Evolutionary conservation across 192 early-diverging fungal genomes (phyloP).

Genomic region (Rhizoclosmatium globosum): DNA sequence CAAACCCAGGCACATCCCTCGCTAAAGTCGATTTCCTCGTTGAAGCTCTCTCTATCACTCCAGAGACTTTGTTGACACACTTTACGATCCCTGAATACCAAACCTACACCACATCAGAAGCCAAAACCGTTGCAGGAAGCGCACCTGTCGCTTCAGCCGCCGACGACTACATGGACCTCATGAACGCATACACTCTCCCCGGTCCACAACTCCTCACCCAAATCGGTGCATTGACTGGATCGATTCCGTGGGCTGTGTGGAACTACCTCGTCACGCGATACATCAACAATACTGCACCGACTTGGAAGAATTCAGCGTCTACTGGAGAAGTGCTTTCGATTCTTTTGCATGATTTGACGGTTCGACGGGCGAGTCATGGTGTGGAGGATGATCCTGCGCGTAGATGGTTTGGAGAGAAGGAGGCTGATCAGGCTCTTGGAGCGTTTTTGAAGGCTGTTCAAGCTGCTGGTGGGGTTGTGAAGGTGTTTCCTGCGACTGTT

Average conservation of each 20-base stretch:
- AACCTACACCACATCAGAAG: neutral
- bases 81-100: neutral
- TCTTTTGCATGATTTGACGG: slow-evolving; percentile 20
- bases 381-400: neutral
- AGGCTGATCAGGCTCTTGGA: slow-evolving; percentile 22
- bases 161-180: slow-evolving; percentile 30
- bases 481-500: slow-evolving; percentile 7
- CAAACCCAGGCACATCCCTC: neutral
- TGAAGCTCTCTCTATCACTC: slow-evolving; percentile 6
- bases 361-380: neutral
- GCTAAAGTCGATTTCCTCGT: slow-evolving; percentile 7
- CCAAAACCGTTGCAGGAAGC: neutral
- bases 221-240: slow-evolving; percentile 1
- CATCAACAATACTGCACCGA: neutral
- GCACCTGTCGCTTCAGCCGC: neutral
- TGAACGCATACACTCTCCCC: slow-evolving; percentile 12
- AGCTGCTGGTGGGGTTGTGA: neutral
- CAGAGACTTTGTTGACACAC: slow-evolving; percentile 6
- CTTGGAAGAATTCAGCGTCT: neutral
- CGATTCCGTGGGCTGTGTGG: slow-evolving; percentile 30
- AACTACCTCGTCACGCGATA: slow-evolving; percentile 24
- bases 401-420: slow-evolving; percentile 36
- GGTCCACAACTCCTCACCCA: slow-evolving; percentile 22
- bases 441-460: slow-evolving; percentile 2
- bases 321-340: neutral